Conservation (phyloP, 805 yeast species). For the Ogataea salicorniae region DNA sequence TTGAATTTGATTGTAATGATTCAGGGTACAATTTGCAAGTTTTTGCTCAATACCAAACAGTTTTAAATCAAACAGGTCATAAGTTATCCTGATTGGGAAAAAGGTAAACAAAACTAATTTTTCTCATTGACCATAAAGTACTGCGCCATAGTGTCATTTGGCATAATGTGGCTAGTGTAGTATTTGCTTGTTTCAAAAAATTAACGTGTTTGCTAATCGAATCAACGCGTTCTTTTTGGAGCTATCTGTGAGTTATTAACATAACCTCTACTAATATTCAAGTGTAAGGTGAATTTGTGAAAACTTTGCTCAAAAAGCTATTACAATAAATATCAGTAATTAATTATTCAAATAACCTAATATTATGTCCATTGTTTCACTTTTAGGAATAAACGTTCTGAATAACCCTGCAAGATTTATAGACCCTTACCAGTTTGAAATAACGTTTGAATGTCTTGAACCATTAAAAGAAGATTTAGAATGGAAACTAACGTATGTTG, state of each 20-base stretch:
- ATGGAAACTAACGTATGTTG: constrained; percentile 97
- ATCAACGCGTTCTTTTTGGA: background rate
- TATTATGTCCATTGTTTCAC: constrained; percentile 85
- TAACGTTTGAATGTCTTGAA: constrained; percentile 95
- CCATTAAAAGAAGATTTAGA: constrained; percentile 88
- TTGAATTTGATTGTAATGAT: background rate
- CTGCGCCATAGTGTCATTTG: too few species aligned
- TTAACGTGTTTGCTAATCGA: background rate
- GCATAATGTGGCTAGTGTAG: background rate
- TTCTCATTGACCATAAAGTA: background rate
- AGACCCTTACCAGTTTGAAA: constrained; percentile 93
- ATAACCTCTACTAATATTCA: background rate
- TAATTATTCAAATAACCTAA: background rate
- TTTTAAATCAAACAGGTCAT: background rate
- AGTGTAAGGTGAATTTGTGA: background rate
- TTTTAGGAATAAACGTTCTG: constrained; percentile 84
- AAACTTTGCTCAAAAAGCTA: background rate
- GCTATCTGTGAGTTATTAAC: too few species aligned
- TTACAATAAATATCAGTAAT: background rate
- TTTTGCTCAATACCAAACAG: background rate
- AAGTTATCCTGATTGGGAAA: background rate
- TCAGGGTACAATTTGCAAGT: background rate
- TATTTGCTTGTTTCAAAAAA: background rate
- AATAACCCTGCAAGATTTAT: constrained; percentile 93
- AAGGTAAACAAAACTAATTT: background rate